Percentiles rank a stretch among this genome's conserved stretches.
phyloP scores from a whole-genome alignment of 2,329 filamentous ascomycete genomes.

The Teratosphaeria nubilosa region DNA sequence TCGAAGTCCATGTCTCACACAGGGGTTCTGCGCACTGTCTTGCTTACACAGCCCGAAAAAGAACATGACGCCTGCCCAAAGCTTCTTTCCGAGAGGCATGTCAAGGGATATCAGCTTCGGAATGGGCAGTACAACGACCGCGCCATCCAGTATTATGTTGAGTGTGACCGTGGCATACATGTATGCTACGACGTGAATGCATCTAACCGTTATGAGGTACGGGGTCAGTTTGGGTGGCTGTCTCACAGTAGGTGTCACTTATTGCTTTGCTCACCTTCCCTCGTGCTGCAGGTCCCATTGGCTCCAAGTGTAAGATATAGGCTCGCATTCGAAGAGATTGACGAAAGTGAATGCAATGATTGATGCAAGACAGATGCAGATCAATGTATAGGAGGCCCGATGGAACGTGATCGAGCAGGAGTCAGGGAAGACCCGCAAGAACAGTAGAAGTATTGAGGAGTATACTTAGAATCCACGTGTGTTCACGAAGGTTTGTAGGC shows the following conservation, averaged over 20 bases:
- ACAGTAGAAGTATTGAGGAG: constrained; percentile 3
- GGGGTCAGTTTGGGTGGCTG: too few species aligned
- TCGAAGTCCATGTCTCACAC: too few species aligned
- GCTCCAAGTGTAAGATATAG: constrained; percentile 2
- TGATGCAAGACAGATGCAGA: neutral
- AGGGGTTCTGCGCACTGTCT: too few species aligned
- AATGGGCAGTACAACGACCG: constrained; percentile 13
- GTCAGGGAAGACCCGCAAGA: constrained; percentile 5
- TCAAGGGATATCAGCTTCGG: constrained; percentile 6
- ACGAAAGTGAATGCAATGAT: neutral
- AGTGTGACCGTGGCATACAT: constrained; percentile 8
- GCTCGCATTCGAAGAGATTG: constrained; percentile 3
- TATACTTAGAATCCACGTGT: neutral
- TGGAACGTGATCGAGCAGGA: constrained; percentile 2
- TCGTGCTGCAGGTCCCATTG: neutral
- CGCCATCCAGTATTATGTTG: constrained; percentile 14
- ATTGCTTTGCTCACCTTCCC: constrained; percentile 1
- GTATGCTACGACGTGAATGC: constrained; percentile 11
- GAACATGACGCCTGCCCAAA: constrained; percentile 12
- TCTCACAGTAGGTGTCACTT: too few species aligned
- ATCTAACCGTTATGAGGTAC: neutral
- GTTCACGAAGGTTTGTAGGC: too few species aligned
- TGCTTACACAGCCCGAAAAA: constrained; percentile 4
- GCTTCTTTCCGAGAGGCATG: constrained; percentile 9
- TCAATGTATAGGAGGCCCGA: neutral